Evolutionary conservation across 306 rosid species (phyloP), one percentile per base, ranked within the genome.

Genomic region (Morella rubra): DNA sequence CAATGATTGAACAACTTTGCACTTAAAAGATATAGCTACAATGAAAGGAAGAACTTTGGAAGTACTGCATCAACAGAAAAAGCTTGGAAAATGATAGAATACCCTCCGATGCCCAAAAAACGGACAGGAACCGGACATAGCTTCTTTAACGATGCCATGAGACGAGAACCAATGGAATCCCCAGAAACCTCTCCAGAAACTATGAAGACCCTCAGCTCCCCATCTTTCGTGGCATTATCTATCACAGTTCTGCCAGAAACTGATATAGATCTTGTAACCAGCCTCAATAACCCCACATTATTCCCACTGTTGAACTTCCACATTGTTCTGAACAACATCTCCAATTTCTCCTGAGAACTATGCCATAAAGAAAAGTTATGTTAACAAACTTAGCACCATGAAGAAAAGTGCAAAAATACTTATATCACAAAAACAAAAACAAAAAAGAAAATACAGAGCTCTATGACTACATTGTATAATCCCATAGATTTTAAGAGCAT

Each of bases 81-180:
- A 40, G 22, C 58, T 3, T 32, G 12, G 55, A 6, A 71, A 76
- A 56, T 24, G 49, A 69, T 19, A 60, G 44, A 66, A 51, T 82
- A 92, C 97, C 96, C 97, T 86, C 97, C 98, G 77, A 92, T 89
- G 7, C 98, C 98, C 18, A 91, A 81, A 76, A 94, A 94, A 4
- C 76, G 80, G 67, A 89, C 52, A 68, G 96, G 92, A 41, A 90
- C 72, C 46, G 90, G 93, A 59, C 87, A 89, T 19, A 87, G 87
- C 64, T 80, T 85, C 78, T 84, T 86, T 20, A 90, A 84, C 16
- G 95, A 90, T 24, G 86, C 81, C 98, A 94, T 92, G 64, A 87
- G 86, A 77, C 96, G 91, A 80, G 96, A 89, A 66, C 90, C 98
- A 41, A 90, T 92, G 69, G 88, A 82, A 65, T 94, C 98, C n/a